Conservation (phyloP, 2,329 filamentous ascomycete species). For the Beauveria sp. region DNA sequence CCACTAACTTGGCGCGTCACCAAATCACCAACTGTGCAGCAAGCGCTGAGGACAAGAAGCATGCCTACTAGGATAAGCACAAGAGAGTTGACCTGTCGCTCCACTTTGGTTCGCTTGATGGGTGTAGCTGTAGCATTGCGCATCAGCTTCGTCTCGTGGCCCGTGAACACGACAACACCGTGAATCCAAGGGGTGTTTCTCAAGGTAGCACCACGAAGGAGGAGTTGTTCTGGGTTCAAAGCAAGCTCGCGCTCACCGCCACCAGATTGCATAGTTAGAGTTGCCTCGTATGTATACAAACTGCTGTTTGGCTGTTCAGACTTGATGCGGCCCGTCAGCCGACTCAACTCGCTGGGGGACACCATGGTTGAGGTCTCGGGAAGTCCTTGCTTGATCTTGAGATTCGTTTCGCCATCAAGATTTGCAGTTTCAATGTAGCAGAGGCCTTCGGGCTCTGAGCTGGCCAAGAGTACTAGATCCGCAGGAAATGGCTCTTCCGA, state of each 20-base stretch:
- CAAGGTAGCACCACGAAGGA: conserved; percentile 86
- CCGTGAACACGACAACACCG: conserved; percentile 84
- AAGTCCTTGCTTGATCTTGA: conserved; percentile 97
- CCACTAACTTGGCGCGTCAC: conserved; percentile 62
- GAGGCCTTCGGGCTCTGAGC: conserved; percentile 91
- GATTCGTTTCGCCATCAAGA: conserved; percentile 91
- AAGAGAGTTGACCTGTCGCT: conserved; percentile 85
- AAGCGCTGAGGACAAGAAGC: conserved; percentile 73
- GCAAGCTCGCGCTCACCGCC: conserved; percentile 90
- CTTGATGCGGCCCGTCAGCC: conserved; percentile 76
- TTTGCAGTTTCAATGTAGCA: conserved; percentile 99
- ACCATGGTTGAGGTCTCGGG: conserved; percentile 87
- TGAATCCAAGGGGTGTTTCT: conserved; percentile 97
- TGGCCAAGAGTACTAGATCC: conserved; percentile 84
- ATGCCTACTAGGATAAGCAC: conserved; percentile 86
- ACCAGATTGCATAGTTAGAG: conserved; percentile 80
- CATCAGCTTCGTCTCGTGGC: conserved; percentile 98
- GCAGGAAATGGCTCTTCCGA: conserved; percentile 94
- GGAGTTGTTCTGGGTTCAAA: conserved; percentile 82
- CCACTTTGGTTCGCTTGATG: conserved; percentile 95
- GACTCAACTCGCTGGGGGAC: conserved; percentile 75
- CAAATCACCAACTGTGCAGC: conserved; percentile 87
- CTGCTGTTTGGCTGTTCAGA: conserved; percentile 98
- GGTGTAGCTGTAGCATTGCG: conserved; percentile 93
- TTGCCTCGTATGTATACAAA: conserved; percentile 96